These are phyloP conservation scores for Thuja plicata DNA, from an alignment of 83 land plant species.

Conservation along the genomic window DNA sequence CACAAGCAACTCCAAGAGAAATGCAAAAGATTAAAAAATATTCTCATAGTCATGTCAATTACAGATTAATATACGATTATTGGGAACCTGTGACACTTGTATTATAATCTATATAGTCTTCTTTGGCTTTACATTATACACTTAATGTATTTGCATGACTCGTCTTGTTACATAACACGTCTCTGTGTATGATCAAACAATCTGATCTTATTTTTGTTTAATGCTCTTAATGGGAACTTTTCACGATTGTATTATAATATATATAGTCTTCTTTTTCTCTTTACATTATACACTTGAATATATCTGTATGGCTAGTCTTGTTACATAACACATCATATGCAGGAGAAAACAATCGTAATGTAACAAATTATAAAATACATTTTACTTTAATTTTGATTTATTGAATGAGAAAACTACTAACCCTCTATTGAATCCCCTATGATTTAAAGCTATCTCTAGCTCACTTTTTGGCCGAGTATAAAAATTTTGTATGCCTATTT, in stretches of 20 bases:
- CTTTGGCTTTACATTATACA: not conserved
- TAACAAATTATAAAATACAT: too few relatives aligned
- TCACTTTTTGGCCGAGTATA: not conserved
- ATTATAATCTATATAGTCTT: not conserved
- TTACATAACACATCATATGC: too few relatives aligned
- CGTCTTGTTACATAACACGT: not conserved
- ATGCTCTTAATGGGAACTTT: too few relatives aligned
- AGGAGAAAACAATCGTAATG: too few relatives aligned
- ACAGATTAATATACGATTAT: not conserved
- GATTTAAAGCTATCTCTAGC: not conserved
- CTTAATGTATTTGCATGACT: not conserved
- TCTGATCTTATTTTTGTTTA: too few relatives aligned
- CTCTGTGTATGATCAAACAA: not conserved
- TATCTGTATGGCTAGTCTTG: too few relatives aligned
- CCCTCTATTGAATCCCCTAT: too few relatives aligned
- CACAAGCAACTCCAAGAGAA: not conserved
- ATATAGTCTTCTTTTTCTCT: too few relatives aligned
- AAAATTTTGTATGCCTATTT: too few relatives aligned
- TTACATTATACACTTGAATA: too few relatives aligned
- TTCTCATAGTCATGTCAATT: conserved; percentile 4
- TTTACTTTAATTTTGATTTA: too few relatives aligned
- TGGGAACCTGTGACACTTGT: not conserved
- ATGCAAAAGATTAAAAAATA: not conserved
- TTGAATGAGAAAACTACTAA: not conserved
- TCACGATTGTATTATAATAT: too few relatives aligned